Evolutionary conservation across 306 rosid genomes (phyloP).

Genomic region (Cajanus cajan): DNA sequence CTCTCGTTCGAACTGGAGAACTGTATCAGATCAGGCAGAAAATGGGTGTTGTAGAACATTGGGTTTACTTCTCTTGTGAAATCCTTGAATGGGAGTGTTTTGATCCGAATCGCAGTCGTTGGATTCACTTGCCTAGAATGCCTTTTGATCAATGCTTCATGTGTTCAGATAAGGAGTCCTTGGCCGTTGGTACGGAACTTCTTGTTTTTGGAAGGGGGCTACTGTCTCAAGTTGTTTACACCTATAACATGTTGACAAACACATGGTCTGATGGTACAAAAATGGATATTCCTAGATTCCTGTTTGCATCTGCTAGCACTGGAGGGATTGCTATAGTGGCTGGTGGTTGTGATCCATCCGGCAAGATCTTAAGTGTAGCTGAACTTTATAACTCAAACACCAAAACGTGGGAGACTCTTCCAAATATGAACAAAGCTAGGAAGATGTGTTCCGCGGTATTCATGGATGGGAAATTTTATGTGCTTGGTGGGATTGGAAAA

Average conservation of each 20-base stretch:
- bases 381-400: slow-evolving; percentile 75
- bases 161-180: slow-evolving; percentile 72
- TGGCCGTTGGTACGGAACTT: slow-evolving; percentile 81
- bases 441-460: slow-evolving; percentile 70
- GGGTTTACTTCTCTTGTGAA: slow-evolving; percentile 79
- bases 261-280: slow-evolving; percentile 52
- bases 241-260: slow-evolving; percentile 64
- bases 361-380: slow-evolving; percentile 55
- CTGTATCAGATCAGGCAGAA: slow-evolving; percentile 52
- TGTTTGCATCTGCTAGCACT: slow-evolving; percentile 74
- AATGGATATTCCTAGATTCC: slow-evolving; percentile 66
- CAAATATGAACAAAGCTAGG: slow-evolving; percentile 61
- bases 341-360: slow-evolving; percentile 63
- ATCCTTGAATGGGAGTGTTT: slow-evolving; percentile 69
- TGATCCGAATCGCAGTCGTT: slow-evolving; percentile 53
- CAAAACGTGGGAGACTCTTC: slow-evolving; percentile 63
- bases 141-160: slow-evolving; percentile 54
- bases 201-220: slow-evolving; percentile 78
- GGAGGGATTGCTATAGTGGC: slow-evolving; percentile 71
- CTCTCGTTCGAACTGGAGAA: slow-evolving; percentile 58
- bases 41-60: slow-evolving; percentile 61
- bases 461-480: slow-evolving; percentile 66
- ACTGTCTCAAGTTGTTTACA: slow-evolving; percentile 44
- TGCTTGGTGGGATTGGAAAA: slow-evolving; percentile 62
- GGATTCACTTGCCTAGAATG: slow-evolving; percentile 68